A percentile compares a stretch with the other conserved stretches of the same genome.
These are phyloP conservation scores for Pseudogymnoascus sp. DNA, from an alignment of 2,329 filamentous ascomycete genomes.

Conservation along the genomic window DNA sequence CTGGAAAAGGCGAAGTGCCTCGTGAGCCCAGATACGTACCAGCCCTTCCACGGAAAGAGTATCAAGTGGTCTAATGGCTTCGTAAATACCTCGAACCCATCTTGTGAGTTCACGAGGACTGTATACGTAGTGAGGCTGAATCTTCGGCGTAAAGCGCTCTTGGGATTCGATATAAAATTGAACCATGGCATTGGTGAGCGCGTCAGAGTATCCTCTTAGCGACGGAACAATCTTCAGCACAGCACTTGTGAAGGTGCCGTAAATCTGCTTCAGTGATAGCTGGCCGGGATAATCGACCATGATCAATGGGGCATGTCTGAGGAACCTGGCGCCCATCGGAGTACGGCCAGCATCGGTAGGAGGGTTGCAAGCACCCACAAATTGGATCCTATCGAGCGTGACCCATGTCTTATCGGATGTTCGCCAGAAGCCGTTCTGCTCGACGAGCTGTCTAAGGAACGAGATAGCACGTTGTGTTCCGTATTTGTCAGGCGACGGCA, in stretches of 20 bases:
- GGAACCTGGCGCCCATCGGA: conserved; percentile 83
- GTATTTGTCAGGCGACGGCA: conserved; percentile 95
- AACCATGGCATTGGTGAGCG: conserved; percentile 95
- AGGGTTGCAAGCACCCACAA: conserved; percentile 97
- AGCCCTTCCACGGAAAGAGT: conserved; percentile 81
- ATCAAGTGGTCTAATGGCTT: conserved; percentile 89
- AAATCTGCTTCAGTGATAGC: conserved; percentile 89
- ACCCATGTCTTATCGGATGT: conserved; percentile 98
- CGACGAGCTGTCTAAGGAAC: conserved; percentile 92
- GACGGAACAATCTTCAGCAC: conserved; percentile 94
- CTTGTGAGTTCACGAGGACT: conserved; percentile 95
- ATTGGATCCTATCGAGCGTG: conserved; percentile 93
- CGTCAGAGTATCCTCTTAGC: conserved; percentile 88
- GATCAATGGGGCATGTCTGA: conserved; percentile 93
- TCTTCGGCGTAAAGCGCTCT: conserved; percentile 86
- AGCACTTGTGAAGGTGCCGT: conserved; percentile 94
- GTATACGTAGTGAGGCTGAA: conserved; percentile 98
- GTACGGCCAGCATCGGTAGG: conserved; percentile 96
- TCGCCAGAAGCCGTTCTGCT: conserved; percentile 98
- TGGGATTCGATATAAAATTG: conserved; percentile 93
- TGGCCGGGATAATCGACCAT: conserved; percentile 99
- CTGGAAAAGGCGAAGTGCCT: conserved; percentile 91
- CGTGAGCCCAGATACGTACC: conserved; percentile 95
- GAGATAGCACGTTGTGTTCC: conserved; percentile 95
- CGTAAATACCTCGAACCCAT: conserved; percentile 96